Evolutionary conservation across 257 asterid genomes (phyloP).

Genomic region (Solanum neorickii): DNA sequence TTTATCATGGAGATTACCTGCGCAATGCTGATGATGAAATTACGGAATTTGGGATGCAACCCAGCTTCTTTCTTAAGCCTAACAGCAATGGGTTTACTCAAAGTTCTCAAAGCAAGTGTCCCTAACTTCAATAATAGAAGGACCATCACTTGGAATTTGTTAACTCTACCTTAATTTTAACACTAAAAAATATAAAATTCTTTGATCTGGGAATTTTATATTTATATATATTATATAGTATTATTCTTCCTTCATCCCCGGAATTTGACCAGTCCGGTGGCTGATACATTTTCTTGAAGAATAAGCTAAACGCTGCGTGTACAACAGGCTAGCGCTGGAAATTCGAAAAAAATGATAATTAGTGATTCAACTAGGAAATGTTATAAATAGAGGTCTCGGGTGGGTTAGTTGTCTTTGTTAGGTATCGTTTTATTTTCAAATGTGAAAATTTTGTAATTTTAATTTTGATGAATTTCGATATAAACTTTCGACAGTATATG

Average conservation of each 20-base stretch:
- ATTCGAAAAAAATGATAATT: no score
- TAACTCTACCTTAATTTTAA: not conserved
- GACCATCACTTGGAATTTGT: constrained; percentile 30
- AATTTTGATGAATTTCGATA: no score
- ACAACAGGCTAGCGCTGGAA: not conserved
- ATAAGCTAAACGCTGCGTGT: not conserved
- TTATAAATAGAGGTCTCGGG: no score
- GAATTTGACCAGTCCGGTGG: not conserved
- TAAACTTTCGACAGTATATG: accelerated
- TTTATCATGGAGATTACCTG: constrained; percentile 36
- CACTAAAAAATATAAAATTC: not conserved
- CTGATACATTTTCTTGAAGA: not conserved
- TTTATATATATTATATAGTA: not conserved
- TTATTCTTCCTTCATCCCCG: not conserved
- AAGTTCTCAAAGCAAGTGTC: constrained; percentile 79
- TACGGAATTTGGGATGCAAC: constrained; percentile 67
- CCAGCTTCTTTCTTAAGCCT: constrained; percentile 79
- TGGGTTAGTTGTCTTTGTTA: no score
- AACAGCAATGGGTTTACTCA: constrained; percentile 83
- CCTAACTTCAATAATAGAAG: constrained; percentile 87
- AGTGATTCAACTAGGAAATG: not conserved
- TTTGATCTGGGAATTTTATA: not conserved
- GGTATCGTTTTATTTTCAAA: no score
- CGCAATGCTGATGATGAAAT: constrained; percentile 57
- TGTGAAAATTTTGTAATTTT: no score